phyloP scores from a whole-genome alignment of 164 flowering plant species.

The Dillenia suffruticosa region DNA sequence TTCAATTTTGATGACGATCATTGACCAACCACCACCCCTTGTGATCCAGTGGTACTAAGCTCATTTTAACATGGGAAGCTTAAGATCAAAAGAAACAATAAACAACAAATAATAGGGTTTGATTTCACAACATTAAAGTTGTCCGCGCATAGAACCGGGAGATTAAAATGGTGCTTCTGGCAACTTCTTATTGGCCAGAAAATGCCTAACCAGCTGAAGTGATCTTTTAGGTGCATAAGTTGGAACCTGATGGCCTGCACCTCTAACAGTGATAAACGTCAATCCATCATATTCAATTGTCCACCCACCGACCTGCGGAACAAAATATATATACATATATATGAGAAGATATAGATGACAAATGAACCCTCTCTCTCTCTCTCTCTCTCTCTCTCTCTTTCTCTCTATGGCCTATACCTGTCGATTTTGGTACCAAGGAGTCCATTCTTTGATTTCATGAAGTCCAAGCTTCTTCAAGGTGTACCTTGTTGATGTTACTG shows the following conservation, averaged over 20 bases:
- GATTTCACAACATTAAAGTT: too few species aligned
- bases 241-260: conserved; percentile 83
- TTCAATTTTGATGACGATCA: conserved; percentile 71
- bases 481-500: conserved; percentile 64
- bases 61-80: background rate
- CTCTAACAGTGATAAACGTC: conserved; percentile 58
- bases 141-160: too few species aligned
- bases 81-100: background rate
- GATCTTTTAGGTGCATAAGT: conserved; percentile 45
- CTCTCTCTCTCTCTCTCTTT: too few species aligned
- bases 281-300: conserved; percentile 57
- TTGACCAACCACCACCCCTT: background rate
- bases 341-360: background rate
- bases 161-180: conserved; percentile 37
- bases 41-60: background rate
- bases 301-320: conserved; percentile 71
- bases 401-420: conserved; percentile 31
- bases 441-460: conserved; percentile 46
- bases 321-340: background rate
- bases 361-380: too few species aligned
- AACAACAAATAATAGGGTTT: background rate
- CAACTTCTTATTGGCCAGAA: conserved; percentile 36
- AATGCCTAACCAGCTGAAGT: conserved; percentile 41
- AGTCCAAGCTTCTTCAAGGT: conserved; percentile 46
- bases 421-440: conserved; percentile 49